phyloP scores from a whole-genome alignment of 257 asterid genomes.

The Lycium barbarum region DNA sequence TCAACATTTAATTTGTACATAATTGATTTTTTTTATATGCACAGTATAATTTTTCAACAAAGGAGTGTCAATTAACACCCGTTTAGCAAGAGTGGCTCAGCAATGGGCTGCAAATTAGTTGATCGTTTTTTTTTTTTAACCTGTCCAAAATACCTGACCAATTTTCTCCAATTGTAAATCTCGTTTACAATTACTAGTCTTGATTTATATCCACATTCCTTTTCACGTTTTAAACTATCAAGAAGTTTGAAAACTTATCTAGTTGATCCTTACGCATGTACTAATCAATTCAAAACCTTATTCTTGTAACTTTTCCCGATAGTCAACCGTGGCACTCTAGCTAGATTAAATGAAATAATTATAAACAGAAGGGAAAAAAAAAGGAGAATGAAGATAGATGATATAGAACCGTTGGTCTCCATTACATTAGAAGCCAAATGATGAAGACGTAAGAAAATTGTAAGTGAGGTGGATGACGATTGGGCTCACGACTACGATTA shows the following conservation, averaged over 20 bases:
- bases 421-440: not conserved
- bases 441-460: constrained; percentile 18
- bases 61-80: no score
- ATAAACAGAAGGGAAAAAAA: not conserved
- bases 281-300: not conserved
- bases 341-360: not conserved
- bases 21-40: no score
- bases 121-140: not conserved
- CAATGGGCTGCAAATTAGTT: no score
- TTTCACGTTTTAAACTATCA: not conserved
- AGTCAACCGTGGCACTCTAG: not conserved
- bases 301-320: not conserved
- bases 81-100: no score
- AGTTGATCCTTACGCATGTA: not conserved
- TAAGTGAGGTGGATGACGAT: not conserved
- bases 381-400: not conserved
- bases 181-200: no score
- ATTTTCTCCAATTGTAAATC: no score
- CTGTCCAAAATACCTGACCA: not conserved
- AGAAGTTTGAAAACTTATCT: not conserved
- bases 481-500: constrained; percentile 14
- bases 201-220: not conserved
- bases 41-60: no score
- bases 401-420: not conserved
- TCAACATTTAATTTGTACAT: no score